Evolutionary conservation across 169 alveolate species (phyloP).

Genomic region (Plasmodium gaboni): DNA sequence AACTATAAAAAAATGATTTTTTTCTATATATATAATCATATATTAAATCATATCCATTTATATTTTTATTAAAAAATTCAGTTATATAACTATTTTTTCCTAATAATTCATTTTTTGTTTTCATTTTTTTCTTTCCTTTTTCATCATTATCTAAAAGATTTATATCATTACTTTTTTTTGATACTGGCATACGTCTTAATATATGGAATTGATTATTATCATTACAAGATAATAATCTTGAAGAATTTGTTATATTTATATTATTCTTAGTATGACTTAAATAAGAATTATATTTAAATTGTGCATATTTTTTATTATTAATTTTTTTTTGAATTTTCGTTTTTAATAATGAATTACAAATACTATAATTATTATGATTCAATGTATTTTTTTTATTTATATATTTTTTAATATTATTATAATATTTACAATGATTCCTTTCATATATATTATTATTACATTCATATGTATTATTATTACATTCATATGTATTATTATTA

Average conservation of each 20-base stretch:
- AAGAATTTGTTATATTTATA: not conserved
- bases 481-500: no score
- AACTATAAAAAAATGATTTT: conserved; percentile 30
- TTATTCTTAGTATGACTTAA: not conserved
- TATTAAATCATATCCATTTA: conserved; percentile 30
- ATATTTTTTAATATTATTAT: no score
- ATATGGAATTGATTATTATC: not conserved
- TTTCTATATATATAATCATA: conserved; percentile 43
- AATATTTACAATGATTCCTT: no score
- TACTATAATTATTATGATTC: no score
- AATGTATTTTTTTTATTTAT: no score
- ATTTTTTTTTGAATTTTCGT: not conserved
- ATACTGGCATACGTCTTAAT: not conserved
- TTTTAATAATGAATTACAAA: no score
- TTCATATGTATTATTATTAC: no score
- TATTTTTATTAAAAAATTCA: not conserved
- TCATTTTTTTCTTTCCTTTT: not conserved
- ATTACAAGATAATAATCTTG: not conserved
- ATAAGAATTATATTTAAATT: not conserved
- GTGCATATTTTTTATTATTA: not conserved
- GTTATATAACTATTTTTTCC: conserved; percentile 5
- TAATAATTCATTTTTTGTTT: not conserved
- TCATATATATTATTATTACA: no score
- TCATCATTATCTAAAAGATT: not conserved
- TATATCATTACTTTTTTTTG: no score